Evolutionary conservation across 352 stramenopile genomes (phyloP).

Genomic region (Globisporangium rhizosaccharum): DNA sequence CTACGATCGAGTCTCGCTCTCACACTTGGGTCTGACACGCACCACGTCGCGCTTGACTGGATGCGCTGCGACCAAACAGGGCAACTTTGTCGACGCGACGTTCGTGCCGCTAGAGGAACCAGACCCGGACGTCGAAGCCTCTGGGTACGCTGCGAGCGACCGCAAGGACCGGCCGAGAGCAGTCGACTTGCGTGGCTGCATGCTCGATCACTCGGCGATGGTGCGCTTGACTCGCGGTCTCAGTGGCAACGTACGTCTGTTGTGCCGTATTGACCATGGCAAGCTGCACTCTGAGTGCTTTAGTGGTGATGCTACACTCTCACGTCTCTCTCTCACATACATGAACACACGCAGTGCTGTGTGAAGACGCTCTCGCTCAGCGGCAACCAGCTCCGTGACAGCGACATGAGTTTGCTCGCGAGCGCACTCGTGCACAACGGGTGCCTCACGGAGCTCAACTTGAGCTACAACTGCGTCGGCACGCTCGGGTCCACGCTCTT

Average conservation of each 20-base stretch:
- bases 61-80: constrained; percentile 12
- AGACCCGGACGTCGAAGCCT: constrained; percentile 2
- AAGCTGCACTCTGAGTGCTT: too few relatives aligned
- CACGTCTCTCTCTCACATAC: neutral
- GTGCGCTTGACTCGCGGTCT: constrained; percentile 35
- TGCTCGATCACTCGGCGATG: constrained; percentile 37
- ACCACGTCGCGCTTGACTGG: neutral
- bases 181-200: constrained; percentile 56
- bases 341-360: constrained; percentile 33
- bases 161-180: neutral
- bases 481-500: constrained; percentile 47
- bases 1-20: neutral
- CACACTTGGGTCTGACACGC: neutral
- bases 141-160: constrained; percentile 9
- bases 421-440: constrained; percentile 49
- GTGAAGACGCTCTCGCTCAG: constrained; percentile 50
- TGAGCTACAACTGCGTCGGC: constrained; percentile 70
- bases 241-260: constrained; percentile 40
- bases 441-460: constrained; percentile 41
- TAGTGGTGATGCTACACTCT: neutral
- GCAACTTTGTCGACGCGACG: constrained; percentile 22
- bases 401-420: constrained; percentile 39
- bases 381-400: constrained; percentile 62
- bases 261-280: neutral
- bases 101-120: constrained; percentile 7